These are phyloP conservation scores for Helenozyma baotianmanensis DNA, from an alignment of 805 yeast species.

Conservation along the genomic window DNA sequence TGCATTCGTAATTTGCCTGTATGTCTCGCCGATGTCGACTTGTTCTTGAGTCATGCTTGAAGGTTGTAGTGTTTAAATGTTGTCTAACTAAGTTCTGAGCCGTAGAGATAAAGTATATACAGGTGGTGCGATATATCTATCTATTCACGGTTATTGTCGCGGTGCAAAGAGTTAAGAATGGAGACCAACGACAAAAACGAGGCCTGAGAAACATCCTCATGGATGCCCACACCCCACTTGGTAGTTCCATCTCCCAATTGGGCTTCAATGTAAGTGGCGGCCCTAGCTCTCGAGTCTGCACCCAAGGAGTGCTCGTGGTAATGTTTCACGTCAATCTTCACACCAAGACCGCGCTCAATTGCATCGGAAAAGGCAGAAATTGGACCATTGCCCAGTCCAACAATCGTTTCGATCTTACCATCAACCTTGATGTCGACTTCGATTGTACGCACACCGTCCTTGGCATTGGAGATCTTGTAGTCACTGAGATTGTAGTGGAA, in stretches of 20 bases:
- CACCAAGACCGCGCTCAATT: constrained; percentile 34
- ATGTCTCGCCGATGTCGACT: constrained; percentile 49
- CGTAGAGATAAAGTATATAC: no score
- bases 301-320: constrained; percentile 83
- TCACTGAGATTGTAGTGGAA: constrained; percentile 37
- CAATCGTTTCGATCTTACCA: constrained; percentile 23
- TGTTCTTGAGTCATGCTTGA: constrained; percentile 27
- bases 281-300: constrained; percentile 62
- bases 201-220: constrained; percentile 86
- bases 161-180: constrained; percentile 48
- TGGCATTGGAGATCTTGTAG: constrained; percentile 42
- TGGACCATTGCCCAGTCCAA: constrained; percentile 79
- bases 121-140: background rate
- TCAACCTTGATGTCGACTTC: constrained; percentile 47
- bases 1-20: constrained; percentile 60
- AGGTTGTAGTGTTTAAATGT: no score
- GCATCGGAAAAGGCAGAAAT: constrained; percentile 64
- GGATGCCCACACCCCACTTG: constrained; percentile 90
- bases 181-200: constrained; percentile 68
- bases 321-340: constrained; percentile 55
- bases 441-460: constrained; percentile 38
- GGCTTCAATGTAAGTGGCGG: constrained; percentile 64
- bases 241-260: constrained; percentile 14
- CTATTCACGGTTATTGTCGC: constrained; percentile 1
- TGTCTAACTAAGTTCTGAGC: no score